Evolutionary conservation across 768 basidiomycete genomes (phyloP).

Genomic region (Lentinus brumalis): DNA sequence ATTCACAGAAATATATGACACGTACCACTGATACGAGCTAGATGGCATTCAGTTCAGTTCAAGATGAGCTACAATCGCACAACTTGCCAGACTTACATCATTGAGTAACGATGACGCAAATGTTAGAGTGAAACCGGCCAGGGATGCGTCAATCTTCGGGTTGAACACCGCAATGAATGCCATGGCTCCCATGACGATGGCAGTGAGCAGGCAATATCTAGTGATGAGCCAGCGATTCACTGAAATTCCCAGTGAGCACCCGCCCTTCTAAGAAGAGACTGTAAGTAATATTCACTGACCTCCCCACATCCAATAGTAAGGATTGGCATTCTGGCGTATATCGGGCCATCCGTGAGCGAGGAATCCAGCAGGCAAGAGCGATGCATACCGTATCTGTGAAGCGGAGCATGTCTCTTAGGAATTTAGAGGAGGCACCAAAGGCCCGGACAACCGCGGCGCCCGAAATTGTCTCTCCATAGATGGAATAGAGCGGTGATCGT

Average conservation of each 20-base stretch:
- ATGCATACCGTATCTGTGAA: constrained; percentile 74
- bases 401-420: constrained; percentile 80
- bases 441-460: constrained; percentile 65
- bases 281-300: constrained; percentile 41
- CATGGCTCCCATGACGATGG: constrained; percentile 69
- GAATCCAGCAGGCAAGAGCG: not conserved
- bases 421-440: constrained; percentile 87
- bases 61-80: not conserved
- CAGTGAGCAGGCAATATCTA: constrained; percentile 82
- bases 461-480: constrained; percentile 55
- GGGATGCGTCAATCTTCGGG: constrained; percentile 73
- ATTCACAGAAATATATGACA: constrained; percentile 1
- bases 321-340: constrained; percentile 54
- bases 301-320: constrained; percentile 93
- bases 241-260: constrained; percentile 29
- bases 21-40: constrained; percentile 63
- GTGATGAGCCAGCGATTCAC: constrained; percentile 91
- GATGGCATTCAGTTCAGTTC: constrained; percentile 23
- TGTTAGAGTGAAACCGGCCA: constrained; percentile 84
- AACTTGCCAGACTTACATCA: constrained; percentile 51
- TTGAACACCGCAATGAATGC: constrained; percentile 66
- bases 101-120: constrained; percentile 77
- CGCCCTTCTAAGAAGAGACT: not conserved
- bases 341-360: constrained; percentile 7
- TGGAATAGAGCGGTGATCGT: constrained; percentile 52